These are phyloP conservation scores for Adansonia digitata DNA, from an alignment of 345 rosid species.

Conservation along the genomic window DNA sequence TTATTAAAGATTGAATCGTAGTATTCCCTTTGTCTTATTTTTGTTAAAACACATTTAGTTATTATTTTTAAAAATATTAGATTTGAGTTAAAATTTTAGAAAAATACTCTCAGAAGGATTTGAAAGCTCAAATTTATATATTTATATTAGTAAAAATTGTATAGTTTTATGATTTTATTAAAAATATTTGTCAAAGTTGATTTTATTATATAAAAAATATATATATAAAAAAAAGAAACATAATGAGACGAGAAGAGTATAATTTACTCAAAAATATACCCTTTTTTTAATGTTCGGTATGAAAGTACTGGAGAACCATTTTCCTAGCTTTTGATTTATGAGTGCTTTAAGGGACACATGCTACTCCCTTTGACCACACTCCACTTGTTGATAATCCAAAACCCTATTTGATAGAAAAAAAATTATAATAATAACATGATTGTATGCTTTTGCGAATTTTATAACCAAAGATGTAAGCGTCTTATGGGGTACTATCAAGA, in stretches of 20 bases:
- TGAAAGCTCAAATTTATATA: no score
- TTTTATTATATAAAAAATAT: neutral
- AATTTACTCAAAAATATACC: neutral
- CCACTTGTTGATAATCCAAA: neutral
- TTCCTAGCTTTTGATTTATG: neutral
- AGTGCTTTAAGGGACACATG: conserved; percentile 20
- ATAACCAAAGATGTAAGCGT: neutral
- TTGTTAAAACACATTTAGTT: no score
- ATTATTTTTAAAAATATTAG: no score
- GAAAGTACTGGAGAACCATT: neutral
- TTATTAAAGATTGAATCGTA: neutral
- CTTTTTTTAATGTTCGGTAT: neutral
- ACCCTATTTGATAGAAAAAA: neutral
- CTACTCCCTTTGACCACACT: conserved; percentile 24
- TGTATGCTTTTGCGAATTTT: neutral
- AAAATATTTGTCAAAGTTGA: neutral
- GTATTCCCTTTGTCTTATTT: no score
- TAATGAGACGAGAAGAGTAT: neutral
- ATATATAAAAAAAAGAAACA: neutral
- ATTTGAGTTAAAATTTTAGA: no score
- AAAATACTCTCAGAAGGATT: no score
- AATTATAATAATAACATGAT: neutral
- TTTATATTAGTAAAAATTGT: no score
- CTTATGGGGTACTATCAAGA: conserved; percentile 11
- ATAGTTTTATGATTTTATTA: no score